Percentiles rank a stretch among this genome's conserved stretches.
phyloP scores from a whole-genome alignment of 768 basidiomycete species.

The Amanita rubescens region DNA sequence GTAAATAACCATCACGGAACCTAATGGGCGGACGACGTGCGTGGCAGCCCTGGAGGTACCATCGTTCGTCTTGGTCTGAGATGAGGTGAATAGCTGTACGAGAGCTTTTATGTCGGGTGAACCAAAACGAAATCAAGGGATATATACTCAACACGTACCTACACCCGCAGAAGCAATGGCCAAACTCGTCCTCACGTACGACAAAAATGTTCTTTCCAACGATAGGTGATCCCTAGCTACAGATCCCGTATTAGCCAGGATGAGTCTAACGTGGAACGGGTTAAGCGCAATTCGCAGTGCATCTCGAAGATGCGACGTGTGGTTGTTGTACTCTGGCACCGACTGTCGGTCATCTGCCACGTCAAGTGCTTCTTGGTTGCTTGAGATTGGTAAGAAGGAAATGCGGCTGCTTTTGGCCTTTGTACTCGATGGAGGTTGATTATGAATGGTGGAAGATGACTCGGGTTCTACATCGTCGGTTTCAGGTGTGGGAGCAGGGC shows the following conservation, averaged over 20 bases:
- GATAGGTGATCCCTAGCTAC: conserved; percentile 53
- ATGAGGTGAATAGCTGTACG: conserved; percentile 4
- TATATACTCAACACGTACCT: conserved; percentile 39
- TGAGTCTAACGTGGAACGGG: conserved; percentile 1
- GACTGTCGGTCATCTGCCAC: no score
- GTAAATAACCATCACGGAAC: conserved; percentile 1
- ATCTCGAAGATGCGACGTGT: background rate
- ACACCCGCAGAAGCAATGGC: conserved; percentile 45
- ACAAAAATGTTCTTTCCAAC: conserved; percentile 49
- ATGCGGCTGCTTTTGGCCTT: background rate
- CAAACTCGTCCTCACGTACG: conserved; percentile 50
- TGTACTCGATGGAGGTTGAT: background rate
- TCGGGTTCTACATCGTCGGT: no score
- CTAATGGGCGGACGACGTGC: background rate
- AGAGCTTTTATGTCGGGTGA: background rate
- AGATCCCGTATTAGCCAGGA: conserved; percentile 42
- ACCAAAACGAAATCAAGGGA: no score
- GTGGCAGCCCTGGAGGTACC: background rate
- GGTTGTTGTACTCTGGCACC: no score
- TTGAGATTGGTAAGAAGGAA: background rate
- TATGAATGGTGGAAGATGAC: background rate
- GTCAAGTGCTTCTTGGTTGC: no score
- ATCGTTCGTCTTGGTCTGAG: background rate
- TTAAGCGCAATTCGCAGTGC: background rate
- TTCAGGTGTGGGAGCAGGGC: background rate